phyloP scores from a whole-genome alignment of 139 green algal genomes.

The Zygnema circumcarinatum region DNA sequence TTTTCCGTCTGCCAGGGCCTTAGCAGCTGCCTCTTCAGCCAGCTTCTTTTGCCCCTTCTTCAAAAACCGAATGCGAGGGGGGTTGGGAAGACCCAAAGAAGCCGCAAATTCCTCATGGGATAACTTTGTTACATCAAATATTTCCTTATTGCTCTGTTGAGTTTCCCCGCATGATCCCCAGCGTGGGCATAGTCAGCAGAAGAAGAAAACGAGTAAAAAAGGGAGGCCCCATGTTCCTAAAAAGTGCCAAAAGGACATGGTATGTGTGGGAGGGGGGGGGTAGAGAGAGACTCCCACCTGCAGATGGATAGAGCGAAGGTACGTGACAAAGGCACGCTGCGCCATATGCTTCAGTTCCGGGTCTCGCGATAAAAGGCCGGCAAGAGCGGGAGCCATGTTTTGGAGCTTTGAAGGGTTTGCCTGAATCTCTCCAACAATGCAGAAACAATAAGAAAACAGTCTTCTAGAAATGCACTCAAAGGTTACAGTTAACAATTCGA shows the following conservation, averaged over 20 bases:
- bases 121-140: slow-evolving; percentile 84
- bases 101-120: slow-evolving; percentile 76
- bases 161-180: too few species aligned
- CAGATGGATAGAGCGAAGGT: slow-evolving; percentile 88
- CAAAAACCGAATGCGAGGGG: slow-evolving; percentile 86
- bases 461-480: too few species aligned
- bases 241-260: too few species aligned
- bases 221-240: too few species aligned
- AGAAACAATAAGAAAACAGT: neutral
- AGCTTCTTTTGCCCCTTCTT: slow-evolving; percentile 55
- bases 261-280: neutral
- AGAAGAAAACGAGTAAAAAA: neutral
- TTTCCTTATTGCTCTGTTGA: slow-evolving; percentile 61
- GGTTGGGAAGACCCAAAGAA: slow-evolving; percentile 80
- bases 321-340: slow-evolving; percentile 84
- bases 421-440: slow-evolving; percentile 12
- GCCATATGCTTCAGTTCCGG: slow-evolving; percentile 86
- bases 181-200: neutral
- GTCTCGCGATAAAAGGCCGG: slow-evolving; percentile 60
- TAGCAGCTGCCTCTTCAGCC: neutral
- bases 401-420: slow-evolving; percentile 82
- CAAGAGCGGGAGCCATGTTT: slow-evolving; percentile 69
- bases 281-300: slow-evolving; percentile 60
- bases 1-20: neutral
- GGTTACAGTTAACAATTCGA: too few species aligned